Conservation (phyloP, 768 basidiomycete species). For the Tricholomella constricta region DNA sequence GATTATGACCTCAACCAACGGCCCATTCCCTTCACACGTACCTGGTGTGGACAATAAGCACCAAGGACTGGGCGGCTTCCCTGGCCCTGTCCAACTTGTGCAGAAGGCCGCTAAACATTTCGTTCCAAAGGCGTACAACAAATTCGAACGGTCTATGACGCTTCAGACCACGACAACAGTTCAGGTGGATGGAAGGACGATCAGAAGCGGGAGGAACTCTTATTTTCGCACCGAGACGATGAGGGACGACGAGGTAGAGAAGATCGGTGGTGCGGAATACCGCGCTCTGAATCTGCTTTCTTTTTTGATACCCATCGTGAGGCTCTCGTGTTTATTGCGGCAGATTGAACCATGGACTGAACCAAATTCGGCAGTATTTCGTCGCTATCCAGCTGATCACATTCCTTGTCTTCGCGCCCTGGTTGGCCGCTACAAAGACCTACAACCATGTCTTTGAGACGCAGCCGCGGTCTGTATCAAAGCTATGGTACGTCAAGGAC, state of each 20-base stretch:
- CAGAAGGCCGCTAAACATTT: constrained; percentile 36
- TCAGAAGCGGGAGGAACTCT: constrained; percentile 63
- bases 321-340: constrained; percentile 13
- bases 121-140: constrained; percentile 46
- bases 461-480: constrained; percentile 54
- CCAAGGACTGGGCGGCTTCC: constrained; percentile 47
- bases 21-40: background rate
- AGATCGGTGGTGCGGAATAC: constrained; percentile 78
- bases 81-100: constrained; percentile 43
- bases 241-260: constrained; percentile 67
- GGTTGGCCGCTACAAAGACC: constrained; percentile 45
- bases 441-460: constrained; percentile 50
- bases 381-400: constrained; percentile 55
- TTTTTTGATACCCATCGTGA: constrained; percentile 48
- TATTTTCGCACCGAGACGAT: constrained; percentile 55
- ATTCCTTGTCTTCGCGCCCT: constrained; percentile 63
- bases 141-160: constrained; percentile 52
- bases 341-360: background rate
- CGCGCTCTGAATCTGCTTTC: constrained; percentile 56
- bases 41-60: constrained; percentile 29
- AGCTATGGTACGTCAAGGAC: constrained; percentile 51
- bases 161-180: constrained; percentile 49
- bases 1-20: constrained; percentile 21
- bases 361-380: constrained; percentile 63
- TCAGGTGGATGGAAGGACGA: constrained; percentile 42